Base-by-base conservation (phyloP, 2,329 filamentous ascomycete species). In the Paraphaeosphaeria minitans region DNA sequence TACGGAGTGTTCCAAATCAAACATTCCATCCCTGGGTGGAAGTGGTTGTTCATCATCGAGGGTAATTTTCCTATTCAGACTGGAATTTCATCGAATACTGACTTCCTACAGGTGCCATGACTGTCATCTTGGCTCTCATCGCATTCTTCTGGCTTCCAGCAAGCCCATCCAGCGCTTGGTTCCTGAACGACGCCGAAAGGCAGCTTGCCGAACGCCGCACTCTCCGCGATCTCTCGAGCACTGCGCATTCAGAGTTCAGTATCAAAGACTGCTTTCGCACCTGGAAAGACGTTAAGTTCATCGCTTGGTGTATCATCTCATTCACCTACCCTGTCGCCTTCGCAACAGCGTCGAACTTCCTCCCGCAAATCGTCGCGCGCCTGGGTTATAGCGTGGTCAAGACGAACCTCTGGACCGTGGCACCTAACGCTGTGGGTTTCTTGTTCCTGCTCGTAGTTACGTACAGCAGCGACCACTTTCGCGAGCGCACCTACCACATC, bases 321-420 rank as follows among this genome's bases (percentile, higher is more conserved):
- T 79, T 82, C 63, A 82, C 80, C 0, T 83, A 83, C 56, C 79
- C 81, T 0, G 80, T 83, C 1, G 80, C 80, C 0, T 83, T 82
- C 62, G 69, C 78, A 21, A 81, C 74, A 0, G 73, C 76, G 2
- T 76, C 77, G 56, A 82, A 81, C 56, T 83, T 83, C 66, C 77
- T 83, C 14, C 81, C 81, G 0, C 71, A 81, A 45, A 81, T 83
- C 49, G 76, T 83, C 8, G 66, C 75, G 53, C 74, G 80, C 0
- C 70, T 83, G 0, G 81, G 80, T 0, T 82, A 78, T 58, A 75
- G 68, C 4, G 75, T 75, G 0, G 70, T 83, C 33, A 79, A 80
- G 43, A 82, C 81, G 0, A 83, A 83, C 57, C 72, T 83, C 4
- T 81, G 77, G 67, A 83, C 80, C 0, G 80, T 83, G 4, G 78